Evolutionary conservation across 2,329 filamentous ascomycete species (phyloP), one percentile per base, ranked within the genome.

Genomic region (Colletotrichum sp.): DNA sequence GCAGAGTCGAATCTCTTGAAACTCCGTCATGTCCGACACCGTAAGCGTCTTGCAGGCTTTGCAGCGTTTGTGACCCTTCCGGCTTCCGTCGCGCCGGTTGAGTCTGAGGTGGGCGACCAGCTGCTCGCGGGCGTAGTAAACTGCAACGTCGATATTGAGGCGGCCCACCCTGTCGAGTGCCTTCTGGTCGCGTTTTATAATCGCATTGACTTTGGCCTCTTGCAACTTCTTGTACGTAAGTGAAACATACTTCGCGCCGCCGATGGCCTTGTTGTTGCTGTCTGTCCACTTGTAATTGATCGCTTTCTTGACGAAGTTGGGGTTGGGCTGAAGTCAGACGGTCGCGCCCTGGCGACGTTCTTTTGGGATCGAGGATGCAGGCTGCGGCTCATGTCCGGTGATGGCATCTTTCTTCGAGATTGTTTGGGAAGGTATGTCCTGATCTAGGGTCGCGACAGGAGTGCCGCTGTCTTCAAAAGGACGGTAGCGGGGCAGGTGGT

Each of bases 361-460:
- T n/a, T 48, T 48, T 21, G 43, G 43, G 21, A 48, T 7, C 0
- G 43, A 21, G 6, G 38, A n/a, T 43, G 38, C 38, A 43, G 38
- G 38, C 0, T 16, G 16, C 6, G 38, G 16, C 38, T n/a, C 38
- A 0, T 43, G 1, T 1, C 1, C 38, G 38, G 18, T 18, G 18
- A 43, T 43, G 3, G n/a, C 8, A n/a, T 43, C 18, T 18, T 43
- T 43, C 18, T 43, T 43, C n/a, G 38, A 43, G 8, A 18, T 8
- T 6, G n/a, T 18, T 10, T 43, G 38, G 5, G 38, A 43, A n/a
- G 38, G 38, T 43, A 43, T 18, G 38, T 43, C n/a, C n/a, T n/a
- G n/a, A n/a, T n/a, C n/a, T n/a, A 48, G 43, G n/a, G 18, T 48
- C 43, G 43, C 58, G 0, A 61, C 28, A 13, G 58, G 58, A 10